Conservation (phyloP, 1,284 basidiomycete species). For the Pseudozyma sp. region DNA sequence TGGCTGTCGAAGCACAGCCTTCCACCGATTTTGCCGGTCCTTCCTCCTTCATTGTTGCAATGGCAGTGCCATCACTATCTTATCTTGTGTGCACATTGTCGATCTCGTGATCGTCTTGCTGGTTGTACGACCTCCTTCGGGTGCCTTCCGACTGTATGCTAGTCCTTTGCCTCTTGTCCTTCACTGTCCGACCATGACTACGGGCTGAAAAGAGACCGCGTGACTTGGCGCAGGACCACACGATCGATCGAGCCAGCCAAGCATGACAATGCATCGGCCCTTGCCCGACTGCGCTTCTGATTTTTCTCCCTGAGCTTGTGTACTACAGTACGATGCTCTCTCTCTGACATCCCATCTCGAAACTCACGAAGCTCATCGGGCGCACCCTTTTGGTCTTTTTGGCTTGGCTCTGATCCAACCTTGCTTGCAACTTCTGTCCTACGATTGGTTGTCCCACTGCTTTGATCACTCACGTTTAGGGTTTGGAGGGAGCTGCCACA, state of each 20-base stretch:
- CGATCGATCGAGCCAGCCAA: not conserved
- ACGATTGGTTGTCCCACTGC: constrained; percentile 1
- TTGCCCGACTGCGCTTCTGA: constrained; percentile 2
- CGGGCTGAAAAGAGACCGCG: not conserved
- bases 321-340: not conserved
- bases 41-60: too few species aligned
- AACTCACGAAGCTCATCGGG: constrained; percentile 3
- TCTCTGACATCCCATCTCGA: not conserved
- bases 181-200: not conserved
- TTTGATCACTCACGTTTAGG: constrained; percentile 9
- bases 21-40: too few species aligned
- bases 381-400: constrained; percentile 3
- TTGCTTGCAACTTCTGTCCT: constrained; percentile 1
- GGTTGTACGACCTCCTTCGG: too few species aligned
- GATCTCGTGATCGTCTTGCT: too few species aligned
- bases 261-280: constrained; percentile 1
- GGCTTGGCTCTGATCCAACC: constrained; percentile 6
- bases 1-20: too few species aligned
- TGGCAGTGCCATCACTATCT: too few species aligned
- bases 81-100: too few species aligned
- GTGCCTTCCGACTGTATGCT: not conserved
- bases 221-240: constrained; percentile 14
- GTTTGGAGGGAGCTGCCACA: constrained; percentile 10
- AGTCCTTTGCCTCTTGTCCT: not conserved
- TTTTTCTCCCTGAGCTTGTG: constrained; percentile 4